Evolutionary conservation across 768 basidiomycete species (phyloP).

Genomic region (Lactifluus piperatus): DNA sequence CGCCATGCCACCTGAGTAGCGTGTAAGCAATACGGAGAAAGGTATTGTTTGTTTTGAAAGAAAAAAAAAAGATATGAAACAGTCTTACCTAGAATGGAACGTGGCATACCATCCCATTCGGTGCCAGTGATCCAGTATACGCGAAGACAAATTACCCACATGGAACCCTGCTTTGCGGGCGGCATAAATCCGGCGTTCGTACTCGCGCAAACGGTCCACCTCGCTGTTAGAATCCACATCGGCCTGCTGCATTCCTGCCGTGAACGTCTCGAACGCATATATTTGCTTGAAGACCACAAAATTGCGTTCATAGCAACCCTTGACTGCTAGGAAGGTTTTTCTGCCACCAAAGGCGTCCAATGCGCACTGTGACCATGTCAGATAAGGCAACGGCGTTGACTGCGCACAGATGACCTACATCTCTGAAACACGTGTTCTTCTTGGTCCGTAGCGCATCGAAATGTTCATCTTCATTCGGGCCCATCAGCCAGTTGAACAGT

Average conservation of each 20-base stretch:
- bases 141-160: conserved; percentile 63
- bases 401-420: conserved; percentile 34
- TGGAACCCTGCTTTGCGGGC: conserved; percentile 61
- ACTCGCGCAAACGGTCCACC: conserved; percentile 58
- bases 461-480: conserved; percentile 57
- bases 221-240: conserved; percentile 40
- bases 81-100: conserved; percentile 54
- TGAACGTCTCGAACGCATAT: conserved; percentile 56
- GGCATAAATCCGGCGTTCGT: conserved; percentile 59
- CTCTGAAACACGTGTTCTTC: conserved; percentile 76
- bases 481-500: conserved; percentile 76
- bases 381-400: not conserved
- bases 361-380: conserved; percentile 44
- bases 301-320: conserved; percentile 80
- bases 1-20: conserved; percentile 18
- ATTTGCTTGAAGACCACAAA: conserved; percentile 82
- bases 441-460: conserved; percentile 72
- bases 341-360: conserved; percentile 61
- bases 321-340: conserved; percentile 77
- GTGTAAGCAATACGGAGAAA: not conserved
- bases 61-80: not conserved
- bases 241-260: conserved; percentile 30
- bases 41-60: not conserved
- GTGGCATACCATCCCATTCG: conserved; percentile 67
- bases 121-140: conserved; percentile 76